Percentiles rank a stretch among this genome's conserved stretches.
Evolutionary conservation across 225 moss, liverwort and hornwort species (phyloP).

Genomic region (Pseudisothecium myosuroides): DNA sequence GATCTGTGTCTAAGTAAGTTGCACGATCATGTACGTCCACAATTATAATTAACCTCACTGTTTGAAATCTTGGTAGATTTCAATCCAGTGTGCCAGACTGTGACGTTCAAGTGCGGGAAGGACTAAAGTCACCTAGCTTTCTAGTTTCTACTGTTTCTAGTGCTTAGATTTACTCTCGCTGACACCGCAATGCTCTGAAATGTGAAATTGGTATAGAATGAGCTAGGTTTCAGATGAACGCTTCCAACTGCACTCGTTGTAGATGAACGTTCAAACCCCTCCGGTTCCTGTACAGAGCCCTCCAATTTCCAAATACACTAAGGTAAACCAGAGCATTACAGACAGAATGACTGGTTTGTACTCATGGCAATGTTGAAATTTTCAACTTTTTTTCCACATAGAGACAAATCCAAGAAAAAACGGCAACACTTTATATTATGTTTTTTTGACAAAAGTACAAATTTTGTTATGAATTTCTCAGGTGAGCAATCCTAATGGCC

Average conservation of each 20-base stretch:
- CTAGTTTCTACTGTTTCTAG: neutral
- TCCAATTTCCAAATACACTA: too few relatives aligned
- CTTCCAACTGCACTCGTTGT: too few relatives aligned
- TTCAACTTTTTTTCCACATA: too few relatives aligned
- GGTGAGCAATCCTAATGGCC: neutral
- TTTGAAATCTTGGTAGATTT: neutral
- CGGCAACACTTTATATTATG: neutral
- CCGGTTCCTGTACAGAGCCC: neutral
- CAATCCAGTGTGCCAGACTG: neutral
- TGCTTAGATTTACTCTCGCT: neutral
- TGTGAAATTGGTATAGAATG: neutral
- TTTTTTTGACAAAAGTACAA: neutral
- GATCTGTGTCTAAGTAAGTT: neutral
- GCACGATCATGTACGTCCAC: neutral
- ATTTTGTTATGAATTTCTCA: neutral
- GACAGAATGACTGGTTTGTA: too few relatives aligned
- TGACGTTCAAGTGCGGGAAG: neutral
- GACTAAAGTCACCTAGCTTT: too few relatives aligned
- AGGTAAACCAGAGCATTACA: too few relatives aligned
- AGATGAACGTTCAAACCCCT: neutral
- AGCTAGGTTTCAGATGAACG: neutral
- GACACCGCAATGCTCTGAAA: neutral
- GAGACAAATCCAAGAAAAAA: too few relatives aligned
- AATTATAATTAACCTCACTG: neutral
- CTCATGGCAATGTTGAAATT: too few relatives aligned